phyloP scores from a whole-genome alignment of 1,284 basidiomycete species.

The Puccinia polysora region DNA sequence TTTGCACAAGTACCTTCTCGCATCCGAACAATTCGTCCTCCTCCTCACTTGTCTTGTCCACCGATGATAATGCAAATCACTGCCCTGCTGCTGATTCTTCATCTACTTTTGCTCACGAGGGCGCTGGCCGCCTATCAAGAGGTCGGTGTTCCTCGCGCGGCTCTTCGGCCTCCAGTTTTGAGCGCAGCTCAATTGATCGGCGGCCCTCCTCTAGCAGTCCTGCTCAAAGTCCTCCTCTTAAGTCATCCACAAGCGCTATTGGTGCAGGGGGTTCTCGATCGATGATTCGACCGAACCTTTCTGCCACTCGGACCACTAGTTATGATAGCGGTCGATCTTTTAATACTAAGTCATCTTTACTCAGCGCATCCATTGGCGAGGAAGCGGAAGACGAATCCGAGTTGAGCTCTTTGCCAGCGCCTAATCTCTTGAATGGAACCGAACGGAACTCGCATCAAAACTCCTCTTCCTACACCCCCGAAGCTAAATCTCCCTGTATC shows the following conservation, averaged over 20 bases:
- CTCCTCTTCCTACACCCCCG: no score
- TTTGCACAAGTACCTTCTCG: slow-evolving; percentile 36
- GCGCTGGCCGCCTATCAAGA: slow-evolving; percentile 21
- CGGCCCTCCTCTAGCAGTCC: slow-evolving; percentile 40
- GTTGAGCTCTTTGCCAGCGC: neutral
- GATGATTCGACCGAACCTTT: neutral
- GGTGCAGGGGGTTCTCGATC: neutral
- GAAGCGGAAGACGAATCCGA: slow-evolving; percentile 27
- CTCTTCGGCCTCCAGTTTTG: slow-evolving; percentile 40
- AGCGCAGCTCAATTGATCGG: slow-evolving; percentile 30
- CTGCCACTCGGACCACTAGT: neutral
- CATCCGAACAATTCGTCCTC: slow-evolving; percentile 28
- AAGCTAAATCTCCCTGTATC: no score
- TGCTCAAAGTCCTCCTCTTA: slow-evolving; percentile 29
- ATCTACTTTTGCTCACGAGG: neutral
- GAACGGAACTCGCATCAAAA: no score
- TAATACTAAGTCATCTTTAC: slow-evolving; percentile 8
- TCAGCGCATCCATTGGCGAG: slow-evolving; percentile 27
- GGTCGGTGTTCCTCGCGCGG: slow-evolving; percentile 42
- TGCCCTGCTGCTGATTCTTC: neutral
- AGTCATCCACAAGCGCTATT: neutral
- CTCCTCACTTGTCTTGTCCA: slow-evolving; percentile 2
- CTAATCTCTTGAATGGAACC: no score
- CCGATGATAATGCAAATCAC: neutral
- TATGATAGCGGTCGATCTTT: slow-evolving; percentile 10